Base-by-base conservation (phyloP, 805 yeast genomes). In the Kuraishia borneana region DNA sequence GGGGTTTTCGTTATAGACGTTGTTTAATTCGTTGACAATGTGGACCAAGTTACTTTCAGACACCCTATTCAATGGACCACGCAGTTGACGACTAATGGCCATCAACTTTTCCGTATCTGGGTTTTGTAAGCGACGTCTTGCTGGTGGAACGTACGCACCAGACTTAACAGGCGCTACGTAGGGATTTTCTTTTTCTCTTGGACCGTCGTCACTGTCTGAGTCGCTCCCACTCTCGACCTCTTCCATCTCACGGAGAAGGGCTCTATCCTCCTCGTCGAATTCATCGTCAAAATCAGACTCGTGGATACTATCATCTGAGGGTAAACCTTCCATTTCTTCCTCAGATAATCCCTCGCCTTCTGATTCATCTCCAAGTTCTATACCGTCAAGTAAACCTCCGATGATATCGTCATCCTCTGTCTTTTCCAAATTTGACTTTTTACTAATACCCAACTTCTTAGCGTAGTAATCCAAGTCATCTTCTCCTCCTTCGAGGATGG, bases 1-100 rank as follows among this genome's bases (percentile, higher is more conserved):
- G 3, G 98, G 78, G 45, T 84, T 65, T 6, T 65, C 65, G 41
- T 65, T 56, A 46, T 73, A 92, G 1, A 84, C 56, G 0, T 62
- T 64, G 44, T 76, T 76, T 34, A 92, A 58, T 18, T 83, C 84
- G 38, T 70, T 68, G 16, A 82, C 74, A 34, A 88, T 83, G 2
- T 77, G 61, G 9, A 71, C 61, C 20, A 88, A 63, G 41, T 88
- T 92, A 1, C 94, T 76, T 45, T 89, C 97, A 1, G 96, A 82
- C n/a, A 92, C 65, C 53, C 76, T 80, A 53, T 92, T 92, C 46
- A 92, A 61, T 1, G 85, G 75, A 38, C 96, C 88, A 47, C 87
- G 92, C 32, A 88, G 68, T 4, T 73, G 59, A 44, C 76, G 73
- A 35, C 69, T 68, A 25, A 88, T 58, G 25, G 64, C 69, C 3